These are phyloP conservation scores for Calophaca sinica DNA, from an alignment of 306 rosid genomes.

Conservation along the genomic window DNA sequence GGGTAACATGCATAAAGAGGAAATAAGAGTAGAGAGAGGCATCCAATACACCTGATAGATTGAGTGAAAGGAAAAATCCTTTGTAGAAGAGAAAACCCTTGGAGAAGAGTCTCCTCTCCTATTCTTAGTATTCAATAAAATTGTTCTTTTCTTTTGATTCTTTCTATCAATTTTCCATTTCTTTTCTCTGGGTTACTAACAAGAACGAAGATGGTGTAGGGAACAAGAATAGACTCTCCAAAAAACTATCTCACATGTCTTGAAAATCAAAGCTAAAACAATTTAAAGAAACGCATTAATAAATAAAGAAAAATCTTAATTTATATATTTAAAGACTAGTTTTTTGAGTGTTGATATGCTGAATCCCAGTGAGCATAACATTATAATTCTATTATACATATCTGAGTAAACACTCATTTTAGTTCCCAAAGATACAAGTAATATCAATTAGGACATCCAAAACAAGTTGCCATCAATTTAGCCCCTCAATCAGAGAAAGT, in stretches of 20 bases:
- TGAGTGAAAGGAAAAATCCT: no score
- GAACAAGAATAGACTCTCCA: constrained; percentile 8
- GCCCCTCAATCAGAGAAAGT: not conserved
- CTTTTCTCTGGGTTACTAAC: not conserved
- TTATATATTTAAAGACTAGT: not conserved
- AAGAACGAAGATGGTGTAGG: not conserved
- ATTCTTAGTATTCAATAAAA: no score
- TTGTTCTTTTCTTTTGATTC: no score
- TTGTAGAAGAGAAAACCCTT: no score
- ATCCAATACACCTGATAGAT: no score
- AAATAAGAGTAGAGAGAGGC: no score
- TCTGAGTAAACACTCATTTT: not conserved
- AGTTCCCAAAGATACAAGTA: not conserved
- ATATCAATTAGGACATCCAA: not conserved
- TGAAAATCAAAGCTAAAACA: not conserved
- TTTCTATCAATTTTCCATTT: not conserved
- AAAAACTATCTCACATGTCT: not conserved
- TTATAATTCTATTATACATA: not conserved
- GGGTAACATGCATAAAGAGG: no score
- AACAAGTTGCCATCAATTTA: constrained; percentile 14
- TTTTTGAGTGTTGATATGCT: not conserved
- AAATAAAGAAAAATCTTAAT: not conserved
- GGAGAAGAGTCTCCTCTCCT: no score
- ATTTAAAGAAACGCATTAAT: not conserved
- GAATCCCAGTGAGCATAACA: not conserved